phyloP scores from a whole-genome alignment of 768 basidiomycete species.

The Agaricus blazei region DNA sequence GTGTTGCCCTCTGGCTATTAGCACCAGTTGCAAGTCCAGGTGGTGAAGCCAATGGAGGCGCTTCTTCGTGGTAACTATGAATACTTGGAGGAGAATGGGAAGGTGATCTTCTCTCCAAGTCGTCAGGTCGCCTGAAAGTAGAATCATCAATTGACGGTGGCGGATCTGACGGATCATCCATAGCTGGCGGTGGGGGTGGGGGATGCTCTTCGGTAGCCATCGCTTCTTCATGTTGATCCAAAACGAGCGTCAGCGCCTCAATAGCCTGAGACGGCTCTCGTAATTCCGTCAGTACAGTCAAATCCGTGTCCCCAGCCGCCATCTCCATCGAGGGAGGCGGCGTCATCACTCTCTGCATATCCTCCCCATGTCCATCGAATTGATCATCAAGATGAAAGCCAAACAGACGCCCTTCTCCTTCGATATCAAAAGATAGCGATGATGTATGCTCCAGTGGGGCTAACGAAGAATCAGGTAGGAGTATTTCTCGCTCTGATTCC shows the following conservation, averaged over 20 bases:
- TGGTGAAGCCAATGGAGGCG: constrained; percentile 16
- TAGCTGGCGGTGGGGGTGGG: constrained; percentile 72
- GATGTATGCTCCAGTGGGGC: constrained; percentile 27
- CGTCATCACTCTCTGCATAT: constrained; percentile 55
- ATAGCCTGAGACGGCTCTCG: constrained; percentile 44
- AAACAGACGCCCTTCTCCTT: constrained; percentile 75
- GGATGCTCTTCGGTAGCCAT: constrained; percentile 30
- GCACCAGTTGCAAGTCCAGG: constrained; percentile 16
- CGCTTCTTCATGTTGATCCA: constrained; percentile 45
- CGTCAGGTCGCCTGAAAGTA: constrained; percentile 54
- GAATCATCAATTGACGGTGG: constrained; percentile 81
- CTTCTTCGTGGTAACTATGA: constrained; percentile 18
- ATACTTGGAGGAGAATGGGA: constrained; percentile 28
- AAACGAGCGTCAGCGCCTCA: constrained; percentile 53
- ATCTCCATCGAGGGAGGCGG: constrained; percentile 78
- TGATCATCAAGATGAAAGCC: constrained; percentile 69
- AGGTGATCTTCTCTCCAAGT: constrained; percentile 28
- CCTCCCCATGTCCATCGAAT: constrained; percentile 77
- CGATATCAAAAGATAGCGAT: constrained; percentile 31
- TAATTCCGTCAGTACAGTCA: constrained; percentile 60
- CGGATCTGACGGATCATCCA: constrained; percentile 86
- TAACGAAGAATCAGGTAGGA: constrained; percentile 37
- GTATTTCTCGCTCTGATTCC: constrained; percentile 75
- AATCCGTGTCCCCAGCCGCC: constrained; percentile 64
- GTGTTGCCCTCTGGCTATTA: constrained; percentile 27